Percentiles rank a stretch among this genome's conserved stretches.
Conservation (phyloP, 2,329 filamentous ascomycete species). For the Zasmidium citrigriseum region DNA sequence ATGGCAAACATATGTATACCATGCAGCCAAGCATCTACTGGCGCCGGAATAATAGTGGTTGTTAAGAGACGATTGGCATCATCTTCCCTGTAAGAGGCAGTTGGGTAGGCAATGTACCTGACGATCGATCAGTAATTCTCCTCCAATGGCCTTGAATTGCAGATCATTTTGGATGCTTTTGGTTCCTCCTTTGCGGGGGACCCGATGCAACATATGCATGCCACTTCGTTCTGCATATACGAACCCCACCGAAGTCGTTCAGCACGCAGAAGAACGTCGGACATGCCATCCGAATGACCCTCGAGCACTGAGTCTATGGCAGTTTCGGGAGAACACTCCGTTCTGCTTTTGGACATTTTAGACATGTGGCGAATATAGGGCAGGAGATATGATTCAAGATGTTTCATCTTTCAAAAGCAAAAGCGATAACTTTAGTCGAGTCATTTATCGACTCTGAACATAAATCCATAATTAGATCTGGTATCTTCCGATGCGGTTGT, state of each 20-base stretch:
- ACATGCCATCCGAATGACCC: too few species aligned
- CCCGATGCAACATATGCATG: neutral
- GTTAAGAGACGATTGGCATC: neutral
- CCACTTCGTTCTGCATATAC: neutral
- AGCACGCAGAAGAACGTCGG: too few species aligned
- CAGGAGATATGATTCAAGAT: too few species aligned
- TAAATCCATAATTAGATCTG: neutral
- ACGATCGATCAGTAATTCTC: neutral
- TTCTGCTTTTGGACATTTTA: too few species aligned
- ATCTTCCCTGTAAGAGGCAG: neutral
- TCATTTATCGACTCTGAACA: neutral
- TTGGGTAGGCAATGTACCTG: neutral
- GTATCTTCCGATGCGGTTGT: constrained; percentile 23
- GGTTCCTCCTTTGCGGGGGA: neutral
- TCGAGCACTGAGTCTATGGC: too few species aligned
- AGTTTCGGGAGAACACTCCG: too few species aligned
- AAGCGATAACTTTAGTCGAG: too few species aligned
- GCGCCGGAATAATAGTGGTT: neutral
- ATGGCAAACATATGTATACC: neutral
- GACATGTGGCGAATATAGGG: too few species aligned
- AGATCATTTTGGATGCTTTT: neutral
- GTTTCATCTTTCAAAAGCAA: too few species aligned
- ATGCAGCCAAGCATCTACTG: neutral
- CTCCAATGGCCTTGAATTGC: neutral
- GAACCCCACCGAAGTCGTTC: neutral